Evolutionary conservation across 176 grass and related monocot genomes (phyloP).

Genomic region (Saccharum officinarum): DNA sequence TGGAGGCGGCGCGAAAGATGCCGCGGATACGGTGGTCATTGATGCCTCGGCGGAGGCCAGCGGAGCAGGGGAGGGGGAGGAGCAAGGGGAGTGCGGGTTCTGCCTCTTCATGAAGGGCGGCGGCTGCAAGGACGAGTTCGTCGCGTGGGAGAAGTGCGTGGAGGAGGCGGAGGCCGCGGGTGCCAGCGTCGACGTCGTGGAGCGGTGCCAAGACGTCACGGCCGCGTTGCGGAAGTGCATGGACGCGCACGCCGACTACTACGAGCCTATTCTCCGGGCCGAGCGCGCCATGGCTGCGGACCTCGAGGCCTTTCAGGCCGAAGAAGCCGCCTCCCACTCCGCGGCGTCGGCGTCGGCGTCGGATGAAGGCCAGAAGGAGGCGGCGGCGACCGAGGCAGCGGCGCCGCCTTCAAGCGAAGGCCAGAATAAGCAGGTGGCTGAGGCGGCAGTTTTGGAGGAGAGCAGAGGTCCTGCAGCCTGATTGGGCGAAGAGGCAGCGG

Average conservation of each 20-base stretch:
- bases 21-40: constrained; percentile 27
- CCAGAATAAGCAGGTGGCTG: neutral
- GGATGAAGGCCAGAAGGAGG: constrained; percentile 1
- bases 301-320: constrained; percentile 29
- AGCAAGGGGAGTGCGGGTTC: constrained; percentile 79
- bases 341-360: neutral
- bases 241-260: constrained; percentile 73
- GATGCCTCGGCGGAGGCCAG: neutral
- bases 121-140: constrained; percentile 86
- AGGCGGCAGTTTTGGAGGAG: neutral
- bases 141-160: constrained; percentile 92
- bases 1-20: neutral
- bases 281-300: constrained; percentile 61
- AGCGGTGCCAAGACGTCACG: constrained; percentile 63
- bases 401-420: neutral
- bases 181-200: constrained; percentile 54
- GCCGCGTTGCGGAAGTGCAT: constrained; percentile 74
- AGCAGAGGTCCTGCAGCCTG: neutral
- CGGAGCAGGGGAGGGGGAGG: constrained; percentile 33
- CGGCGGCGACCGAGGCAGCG: neutral
- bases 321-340: neutral
- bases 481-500: neutral
- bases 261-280: constrained; percentile 68
- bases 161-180: constrained; percentile 54
- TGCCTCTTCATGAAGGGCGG: constrained; percentile 96